Evolutionary conservation across 306 rosid genomes (phyloP), one percentile per base, ranked within the genome.

Genomic region (Casuarina equisetifolia): DNA sequence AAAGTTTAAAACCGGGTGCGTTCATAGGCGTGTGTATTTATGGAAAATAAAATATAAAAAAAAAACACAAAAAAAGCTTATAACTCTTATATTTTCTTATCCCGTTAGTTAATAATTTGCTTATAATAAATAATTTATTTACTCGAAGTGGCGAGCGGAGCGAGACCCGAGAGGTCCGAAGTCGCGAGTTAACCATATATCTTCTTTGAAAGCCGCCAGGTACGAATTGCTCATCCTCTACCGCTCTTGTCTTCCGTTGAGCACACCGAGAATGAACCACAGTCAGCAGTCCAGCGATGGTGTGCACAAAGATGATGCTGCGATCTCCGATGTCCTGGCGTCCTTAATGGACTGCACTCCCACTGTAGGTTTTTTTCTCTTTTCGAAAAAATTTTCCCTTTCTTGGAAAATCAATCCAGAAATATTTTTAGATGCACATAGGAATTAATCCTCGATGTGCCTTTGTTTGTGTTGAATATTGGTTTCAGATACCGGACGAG

Each of bases 281-380:
- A 84, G 75, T 82, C 94, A 89, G 76, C 97, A 91, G 80, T 83
- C 88, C 10, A 85, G 88, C 74, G 98, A 88, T 73, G 90, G 85
- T 69, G 76, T 83, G 88, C 88, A 85, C 72, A 97, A 92, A 42
- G 98, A 95, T n/a, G 96, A 95, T 62, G 73, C 93, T 9, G 87
- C 96, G 11, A 88, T 95, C 10, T 79, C 91, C 2, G 97, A 95
- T 40, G 92, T 92, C 71, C 91, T 95, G 1, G 88, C 98, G 49
- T 92, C 96, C 45, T 79, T 92, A 44, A 87, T 87, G 89, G 97
- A 92, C 78, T 91, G 87, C 70, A 88, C 93, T 64, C 97, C 98
- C 74, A 91, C 98, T 16, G 98, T 92, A 68, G 52, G 59, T 72
- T 58, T 76, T 19, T 70, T 32, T 52, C 9, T 32, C 1, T 35